These are phyloP conservation scores for Aspergillus awamori DNA, from an alignment of 2,329 filamentous ascomycete genomes.

Conservation along the genomic window DNA sequence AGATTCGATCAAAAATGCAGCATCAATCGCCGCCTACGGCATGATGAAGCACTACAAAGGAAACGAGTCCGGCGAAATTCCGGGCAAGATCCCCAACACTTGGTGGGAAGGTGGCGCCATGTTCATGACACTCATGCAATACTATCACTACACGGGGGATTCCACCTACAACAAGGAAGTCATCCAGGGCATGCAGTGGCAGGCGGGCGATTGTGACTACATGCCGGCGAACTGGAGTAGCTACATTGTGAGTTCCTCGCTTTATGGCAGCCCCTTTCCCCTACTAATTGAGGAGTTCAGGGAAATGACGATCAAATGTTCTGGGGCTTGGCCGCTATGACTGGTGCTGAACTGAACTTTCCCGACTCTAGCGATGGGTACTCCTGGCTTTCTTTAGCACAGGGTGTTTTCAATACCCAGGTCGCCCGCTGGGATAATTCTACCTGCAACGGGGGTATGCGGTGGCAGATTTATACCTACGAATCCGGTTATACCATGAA, in stretches of 20 bases:
- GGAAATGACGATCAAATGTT: constrained; percentile 63
- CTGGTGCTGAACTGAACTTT: constrained; percentile 54
- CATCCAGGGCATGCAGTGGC: constrained; percentile 41
- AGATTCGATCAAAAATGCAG: constrained; percentile 51
- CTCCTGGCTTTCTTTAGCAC: constrained; percentile 76
- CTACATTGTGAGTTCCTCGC: constrained; percentile 13
- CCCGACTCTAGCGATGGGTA: constrained; percentile 55
- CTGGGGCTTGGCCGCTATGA: constrained; percentile 60
- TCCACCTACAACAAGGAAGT: constrained; percentile 43
- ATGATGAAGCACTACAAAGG: constrained; percentile 58
- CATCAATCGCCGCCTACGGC: constrained; percentile 48
- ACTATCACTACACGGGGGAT: constrained; percentile 49
- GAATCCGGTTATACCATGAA: constrained; percentile 39
- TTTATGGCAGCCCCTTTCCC: background rate
- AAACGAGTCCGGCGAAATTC: constrained; percentile 54
- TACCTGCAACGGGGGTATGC: constrained; percentile 71
- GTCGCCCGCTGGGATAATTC: constrained; percentile 68
- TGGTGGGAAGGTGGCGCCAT: constrained; percentile 73
- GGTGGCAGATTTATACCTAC: constrained; percentile 39
- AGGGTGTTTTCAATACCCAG: constrained; percentile 81
- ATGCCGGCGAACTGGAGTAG: constrained; percentile 45
- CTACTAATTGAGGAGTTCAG: constrained; percentile 30
- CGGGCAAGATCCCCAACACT: constrained; percentile 67
- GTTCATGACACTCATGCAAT: constrained; percentile 46
- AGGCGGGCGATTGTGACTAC: constrained; percentile 44